Percentiles rank a stretch among this genome's conserved stretches.
Conservation (phyloP, 2,329 filamentous ascomycete species). For the Ophiostoma tasmaniense region DNA sequence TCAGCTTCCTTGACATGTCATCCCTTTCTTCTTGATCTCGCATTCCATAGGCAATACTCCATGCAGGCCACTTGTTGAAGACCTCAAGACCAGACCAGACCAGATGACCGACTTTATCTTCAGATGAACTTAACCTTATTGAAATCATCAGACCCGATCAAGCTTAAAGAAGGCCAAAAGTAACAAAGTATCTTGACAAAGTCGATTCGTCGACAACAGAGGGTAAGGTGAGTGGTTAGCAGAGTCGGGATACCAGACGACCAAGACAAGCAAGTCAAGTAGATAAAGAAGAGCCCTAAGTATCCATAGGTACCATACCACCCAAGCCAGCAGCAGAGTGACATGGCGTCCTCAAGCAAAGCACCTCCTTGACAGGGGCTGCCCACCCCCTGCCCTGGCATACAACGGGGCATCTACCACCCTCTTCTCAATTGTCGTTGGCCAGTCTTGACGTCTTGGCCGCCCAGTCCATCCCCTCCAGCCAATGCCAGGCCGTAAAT, state of each 20-base stretch:
- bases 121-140: background rate
- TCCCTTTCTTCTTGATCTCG: background rate
- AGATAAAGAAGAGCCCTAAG: background rate
- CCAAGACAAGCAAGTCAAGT: background rate
- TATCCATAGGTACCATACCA: background rate
- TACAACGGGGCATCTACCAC: background rate
- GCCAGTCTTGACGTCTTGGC: background rate
- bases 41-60: background rate
- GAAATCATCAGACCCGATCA: background rate
- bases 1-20: background rate
- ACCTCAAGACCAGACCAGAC: background rate
- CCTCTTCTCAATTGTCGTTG: background rate
- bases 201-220: background rate
- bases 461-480: background rate
- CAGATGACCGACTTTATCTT: background rate
- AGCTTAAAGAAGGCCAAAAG: background rate
- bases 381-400: background rate
- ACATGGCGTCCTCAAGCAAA: background rate
- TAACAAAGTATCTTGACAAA: background rate
- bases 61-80: background rate
- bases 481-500: background rate
- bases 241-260: background rate
- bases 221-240: background rate
- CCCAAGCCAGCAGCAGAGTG: background rate
- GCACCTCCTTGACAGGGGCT: constrained; percentile 2